Evolutionary conservation across 352 stramenopile genomes (phyloP).

Genomic region (Phytophthora megakarya): DNA sequence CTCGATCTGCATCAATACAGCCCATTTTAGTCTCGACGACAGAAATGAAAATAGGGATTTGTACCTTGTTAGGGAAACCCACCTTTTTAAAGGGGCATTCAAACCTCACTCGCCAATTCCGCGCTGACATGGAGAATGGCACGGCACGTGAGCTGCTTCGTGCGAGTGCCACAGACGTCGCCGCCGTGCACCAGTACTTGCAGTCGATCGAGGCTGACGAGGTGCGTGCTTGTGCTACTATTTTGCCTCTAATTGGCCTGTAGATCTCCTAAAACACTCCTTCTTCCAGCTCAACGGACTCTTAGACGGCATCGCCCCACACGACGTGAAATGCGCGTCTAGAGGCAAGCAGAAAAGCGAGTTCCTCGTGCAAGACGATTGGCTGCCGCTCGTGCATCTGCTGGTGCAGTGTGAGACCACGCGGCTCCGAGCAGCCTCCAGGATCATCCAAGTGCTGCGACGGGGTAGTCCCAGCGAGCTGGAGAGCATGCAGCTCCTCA

Average conservation of each 20-base stretch:
- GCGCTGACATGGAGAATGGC: conserved; percentile 30
- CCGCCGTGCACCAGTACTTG: conserved; percentile 68
- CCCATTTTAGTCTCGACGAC: too few relatives aligned
- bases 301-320: conserved; percentile 56
- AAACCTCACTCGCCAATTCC: neutral
- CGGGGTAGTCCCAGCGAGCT: conserved; percentile 61
- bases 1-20: too few relatives aligned
- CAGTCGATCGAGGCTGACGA: conserved; percentile 60
- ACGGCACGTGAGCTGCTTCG: conserved; percentile 64
- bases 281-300: conserved; percentile 56
- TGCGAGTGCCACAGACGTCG: conserved; percentile 62
- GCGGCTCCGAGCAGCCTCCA: conserved; percentile 56
- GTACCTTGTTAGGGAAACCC: too few relatives aligned
- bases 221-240: conserved; percentile 26
- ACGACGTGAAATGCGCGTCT: conserved; percentile 32
- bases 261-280: neutral
- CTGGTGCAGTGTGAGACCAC: conserved; percentile 61
- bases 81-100: too few relatives aligned
- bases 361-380: conserved; percentile 50
- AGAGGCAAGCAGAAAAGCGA: conserved; percentile 42
- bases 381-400: conserved; percentile 64
- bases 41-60: too few relatives aligned
- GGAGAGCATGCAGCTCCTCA: conserved; percentile 76
- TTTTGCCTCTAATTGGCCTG: neutral
- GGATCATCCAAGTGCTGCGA: conserved; percentile 66